phyloP scores from a whole-genome alignment of 1,284 basidiomycete genomes.

The Cryptococcus hybrid region DNA sequence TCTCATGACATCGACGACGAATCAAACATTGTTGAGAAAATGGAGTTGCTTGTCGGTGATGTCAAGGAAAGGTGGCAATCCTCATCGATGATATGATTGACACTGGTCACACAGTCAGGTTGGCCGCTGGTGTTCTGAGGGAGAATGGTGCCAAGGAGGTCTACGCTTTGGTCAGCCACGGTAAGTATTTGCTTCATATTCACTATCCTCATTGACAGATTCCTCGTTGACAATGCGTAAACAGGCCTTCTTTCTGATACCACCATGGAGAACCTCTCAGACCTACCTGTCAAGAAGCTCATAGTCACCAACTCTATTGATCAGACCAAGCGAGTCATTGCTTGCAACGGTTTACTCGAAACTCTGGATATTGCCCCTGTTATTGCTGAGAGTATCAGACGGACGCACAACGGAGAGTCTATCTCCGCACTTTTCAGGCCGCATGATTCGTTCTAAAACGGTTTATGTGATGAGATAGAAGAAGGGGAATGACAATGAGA shows the following conservation, averaged over 20 bases:
- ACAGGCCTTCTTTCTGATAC: slow-evolving; percentile 82
- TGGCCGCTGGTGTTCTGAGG: slow-evolving; percentile 80
- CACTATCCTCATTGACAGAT: not conserved
- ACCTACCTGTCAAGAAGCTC: slow-evolving; percentile 78
- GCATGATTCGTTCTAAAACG: slow-evolving; percentile 14
- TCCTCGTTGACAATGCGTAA: not conserved
- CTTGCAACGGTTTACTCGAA: slow-evolving; percentile 52
- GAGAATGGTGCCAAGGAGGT: slow-evolving; percentile 87
- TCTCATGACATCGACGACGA: slow-evolving; percentile 45
- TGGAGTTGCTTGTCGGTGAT: slow-evolving; percentile 98
- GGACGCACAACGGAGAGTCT: slow-evolving; percentile 84
- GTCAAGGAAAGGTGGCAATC: slow-evolving; percentile 89
- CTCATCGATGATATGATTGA: slow-evolving; percentile 99
- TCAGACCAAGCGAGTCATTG: slow-evolving; percentile 57
- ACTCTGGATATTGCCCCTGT: slow-evolving; percentile 82
- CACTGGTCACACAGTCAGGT: slow-evolving; percentile 80
- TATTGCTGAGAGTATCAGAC: slow-evolving; percentile 91
- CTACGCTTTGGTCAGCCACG: slow-evolving; percentile 89
- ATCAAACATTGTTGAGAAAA: slow-evolving; percentile 55
- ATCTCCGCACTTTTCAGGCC: slow-evolving; percentile 46
- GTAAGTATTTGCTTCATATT: slow-evolving; percentile 51
- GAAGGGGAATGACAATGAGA: not conserved
- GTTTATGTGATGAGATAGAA: not conserved
- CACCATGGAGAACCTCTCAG: slow-evolving; percentile 71
- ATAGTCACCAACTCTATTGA: slow-evolving; percentile 85